phyloP scores from a whole-genome alignment of 495 filamentous ascomycete species.

The Stereocaulon alpinum region DNA sequence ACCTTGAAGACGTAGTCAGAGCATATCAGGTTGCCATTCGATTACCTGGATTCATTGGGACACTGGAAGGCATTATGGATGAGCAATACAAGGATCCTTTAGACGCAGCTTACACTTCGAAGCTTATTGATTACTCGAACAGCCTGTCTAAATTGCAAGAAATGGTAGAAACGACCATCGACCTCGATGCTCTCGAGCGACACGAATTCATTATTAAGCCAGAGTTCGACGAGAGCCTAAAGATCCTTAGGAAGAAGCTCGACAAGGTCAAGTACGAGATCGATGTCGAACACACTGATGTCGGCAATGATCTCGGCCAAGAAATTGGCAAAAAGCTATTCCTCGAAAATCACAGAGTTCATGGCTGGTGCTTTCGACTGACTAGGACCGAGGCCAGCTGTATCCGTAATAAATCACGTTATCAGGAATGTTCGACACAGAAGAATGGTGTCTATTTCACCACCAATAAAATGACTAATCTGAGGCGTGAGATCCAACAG shows the following conservation, averaged over 20 bases:
- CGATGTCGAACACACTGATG: constrained; percentile 67
- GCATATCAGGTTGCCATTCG: constrained; percentile 92
- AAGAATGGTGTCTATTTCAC: constrained; percentile 99
- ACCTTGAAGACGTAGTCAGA: constrained; percentile 88
- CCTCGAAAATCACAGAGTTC: constrained; percentile 87
- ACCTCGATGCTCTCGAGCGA: constrained; percentile 88
- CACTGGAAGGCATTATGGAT: constrained; percentile 89
- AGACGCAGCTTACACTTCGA: constrained; percentile 78
- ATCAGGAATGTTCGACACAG: constrained; percentile 94
- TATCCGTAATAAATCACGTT: constrained; percentile 82
- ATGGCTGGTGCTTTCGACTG: constrained; percentile 94
- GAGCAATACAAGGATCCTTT: constrained; percentile 83
- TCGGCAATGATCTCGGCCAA: constrained; percentile 74
- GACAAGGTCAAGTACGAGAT: constrained; percentile 78
- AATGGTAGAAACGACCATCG: constrained; percentile 98
- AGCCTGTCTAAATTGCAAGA: constrained; percentile 81
- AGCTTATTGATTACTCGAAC: constrained; percentile 64
- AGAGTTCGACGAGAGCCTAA: constrained; percentile 86
- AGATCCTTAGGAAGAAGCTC: constrained; percentile 79
- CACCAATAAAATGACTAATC: constrained; percentile 66
- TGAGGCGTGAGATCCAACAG: constrained; percentile 88
- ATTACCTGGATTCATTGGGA: constrained; percentile 78
- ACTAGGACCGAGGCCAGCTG: constrained; percentile 85
- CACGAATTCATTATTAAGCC: constrained; percentile 99
- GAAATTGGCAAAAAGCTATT: constrained; percentile 98